A percentile compares a stretch with the other conserved stretches of the same genome.
phyloP scores from a whole-genome alignment of 2,329 filamentous ascomycete species.

The Phaeophleospora eucalypticola region DNA sequence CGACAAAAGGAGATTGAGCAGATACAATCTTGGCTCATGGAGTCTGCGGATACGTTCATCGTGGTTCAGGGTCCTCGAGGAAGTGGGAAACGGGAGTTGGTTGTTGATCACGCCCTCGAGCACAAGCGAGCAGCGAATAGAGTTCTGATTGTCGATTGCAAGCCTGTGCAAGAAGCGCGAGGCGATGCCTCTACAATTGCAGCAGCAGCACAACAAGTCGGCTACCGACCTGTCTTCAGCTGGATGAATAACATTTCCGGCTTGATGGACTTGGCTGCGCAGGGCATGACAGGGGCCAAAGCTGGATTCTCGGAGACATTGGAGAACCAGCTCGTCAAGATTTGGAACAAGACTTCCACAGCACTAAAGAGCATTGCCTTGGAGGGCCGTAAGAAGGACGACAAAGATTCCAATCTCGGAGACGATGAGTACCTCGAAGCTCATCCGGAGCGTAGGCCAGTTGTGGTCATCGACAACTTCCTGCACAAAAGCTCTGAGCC shows the following conservation, averaged over 20 bases:
- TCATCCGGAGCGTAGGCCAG: slow-evolving; percentile 75
- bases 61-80: slow-evolving; percentile 89
- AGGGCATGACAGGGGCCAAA: slow-evolving; percentile 90
- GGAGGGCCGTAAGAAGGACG: slow-evolving; percentile 63
- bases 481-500: slow-evolving; percentile 63
- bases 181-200: slow-evolving; percentile 83
- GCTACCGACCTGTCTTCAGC: slow-evolving; percentile 88
- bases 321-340: slow-evolving; percentile 83
- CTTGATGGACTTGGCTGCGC: slow-evolving; percentile 84
- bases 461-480: slow-evolving; percentile 90
- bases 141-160: slow-evolving; percentile 85
- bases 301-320: slow-evolving; percentile 90
- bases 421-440: slow-evolving; percentile 88
- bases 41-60: slow-evolving; percentile 86
- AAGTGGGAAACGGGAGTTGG: slow-evolving; percentile 83
- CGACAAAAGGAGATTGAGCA: slow-evolving; percentile 76
- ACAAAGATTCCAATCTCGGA: slow-evolving; percentile 66
- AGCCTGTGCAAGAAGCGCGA: slow-evolving; percentile 83
- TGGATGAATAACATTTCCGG: slow-evolving; percentile 96
- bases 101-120: slow-evolving; percentile 77
- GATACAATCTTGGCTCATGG: slow-evolving; percentile 79
- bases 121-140: slow-evolving; percentile 58
- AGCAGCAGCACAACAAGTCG: slow-evolving; percentile 74
- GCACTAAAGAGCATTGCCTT: slow-evolving; percentile 77
- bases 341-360: slow-evolving; percentile 74